These are phyloP conservation scores for Isatis lusitanica DNA, from an alignment of 441 rosid species.

Conservation along the genomic window DNA sequence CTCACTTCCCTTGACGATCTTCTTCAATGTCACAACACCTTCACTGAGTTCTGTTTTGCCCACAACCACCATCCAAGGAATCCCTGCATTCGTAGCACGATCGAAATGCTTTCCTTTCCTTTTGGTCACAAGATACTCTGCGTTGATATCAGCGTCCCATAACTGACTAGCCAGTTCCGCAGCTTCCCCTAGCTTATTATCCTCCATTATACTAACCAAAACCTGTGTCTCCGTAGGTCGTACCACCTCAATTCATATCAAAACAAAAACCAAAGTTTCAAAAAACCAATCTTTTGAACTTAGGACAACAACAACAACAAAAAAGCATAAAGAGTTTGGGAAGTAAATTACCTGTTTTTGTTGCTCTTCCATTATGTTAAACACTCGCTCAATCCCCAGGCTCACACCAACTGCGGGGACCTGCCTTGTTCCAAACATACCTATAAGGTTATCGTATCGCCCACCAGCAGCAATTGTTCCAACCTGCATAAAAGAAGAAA, in stretches of 20 bases:
- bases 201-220: constrained; percentile 50
- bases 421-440: constrained; percentile 82
- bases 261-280: not conserved
- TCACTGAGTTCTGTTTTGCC: constrained; percentile 63
- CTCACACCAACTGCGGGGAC: constrained; percentile 98
- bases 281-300: not conserved
- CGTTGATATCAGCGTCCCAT: constrained; percentile 64
- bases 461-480: constrained; percentile 98
- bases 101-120: constrained; percentile 58
- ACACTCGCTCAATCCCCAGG: constrained; percentile 89
- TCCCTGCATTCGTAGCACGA: constrained; percentile 5
- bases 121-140: constrained; percentile 63
- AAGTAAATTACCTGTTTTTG: constrained; percentile 55
- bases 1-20: constrained; percentile 52
- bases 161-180: constrained; percentile 66
- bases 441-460: constrained; percentile 86
- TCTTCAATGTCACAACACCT: constrained; percentile 64
- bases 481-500: constrained; percentile 49
- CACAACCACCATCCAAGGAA: constrained; percentile 67
- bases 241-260: constrained; percentile 40
- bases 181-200: constrained; percentile 54
- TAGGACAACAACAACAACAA: not conserved
- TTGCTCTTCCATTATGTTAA: constrained; percentile 86
- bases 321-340: not conserved
- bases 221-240: constrained; percentile 79